These are phyloP conservation scores for barrel medic (Medicago truncatula) DNA, from an alignment of 306 rosid species.

Conservation along the genomic window MtrunA17r5.0-ANR NC_053046.1:6076501-6077000, in stretches of 20 bases:
- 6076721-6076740: conserved; percentile 52
- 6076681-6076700: conserved; percentile 36
- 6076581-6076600: conserved; percentile 35
- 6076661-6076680: conserved; percentile 35
- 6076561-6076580: conserved; percentile 35
- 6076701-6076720: conserved; percentile 65
- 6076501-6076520: not conserved
- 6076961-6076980: too few relatives aligned
- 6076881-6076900: too few relatives aligned
- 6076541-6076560: conserved; percentile 23
- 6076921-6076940: too few relatives aligned
- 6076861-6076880: too few relatives aligned
- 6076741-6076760: conserved; percentile 30
- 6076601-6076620: conserved; percentile 21
- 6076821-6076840: too few relatives aligned
- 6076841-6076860: too few relatives aligned
- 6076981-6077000: too few relatives aligned
- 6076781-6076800: conserved; percentile 4
- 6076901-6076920: too few relatives aligned
- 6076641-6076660: conserved; percentile 40
- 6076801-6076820: not conserved
- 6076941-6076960: too few relatives aligned
- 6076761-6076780: conserved; percentile 27
- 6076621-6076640: conserved; percentile 32
- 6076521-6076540: not conserved